Base-by-base conservation (phyloP, 352 stramenopile genomes). In the Phytophthora fragariaefolia region DNA sequence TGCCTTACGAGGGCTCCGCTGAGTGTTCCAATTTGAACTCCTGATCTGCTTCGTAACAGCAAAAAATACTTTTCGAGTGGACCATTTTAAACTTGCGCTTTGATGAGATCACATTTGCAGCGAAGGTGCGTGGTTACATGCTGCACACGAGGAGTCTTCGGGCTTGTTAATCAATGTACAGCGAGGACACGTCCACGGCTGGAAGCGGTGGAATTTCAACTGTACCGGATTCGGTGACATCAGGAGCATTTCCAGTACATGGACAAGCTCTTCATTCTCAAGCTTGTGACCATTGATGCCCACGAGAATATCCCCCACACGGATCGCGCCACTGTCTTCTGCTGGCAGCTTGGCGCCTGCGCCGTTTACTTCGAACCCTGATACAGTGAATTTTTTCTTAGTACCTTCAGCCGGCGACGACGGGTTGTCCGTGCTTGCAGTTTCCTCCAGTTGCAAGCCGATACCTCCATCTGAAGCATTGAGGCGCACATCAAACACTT, bases 131-230 rank as follows among this genome's bases (percentile, higher is more conserved):
- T 85, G 59, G 3, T 77, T 83, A 48, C 87, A 96, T 15, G 76
- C 87, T 5, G 64, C 81, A 54, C 85, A 95, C 12, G 40, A 61
- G 2, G 65, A 51, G 26, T 68, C 71, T 10, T 63, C 67, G 0
- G 54, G 22, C 18, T 82, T 61, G 58, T 95, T 95, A 10, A 89
- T 51, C 3, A 95, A 77, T n/a, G 87, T 95, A 62, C 87, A 95
- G 4, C 75, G 76, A 54, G 77, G 73, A 72, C 87, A 95, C 32
- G 77, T 58, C 87, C 87, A 95, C 13, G 75, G 61, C 45, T 86
- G 66, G 12, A 77, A 64, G 34, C 85, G 85, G 56, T 85, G 70
- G 52, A 95, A 93, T 22, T 68, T 74, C 13, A 95, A 81, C 24
- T 73, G 72, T 28, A 95, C 82, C 0, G 85, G 85, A 50, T 89